These are phyloP conservation scores for Termitomyces sp. DNA, from an alignment of 768 basidiomycete genomes.

Conservation along the genomic window DNA sequence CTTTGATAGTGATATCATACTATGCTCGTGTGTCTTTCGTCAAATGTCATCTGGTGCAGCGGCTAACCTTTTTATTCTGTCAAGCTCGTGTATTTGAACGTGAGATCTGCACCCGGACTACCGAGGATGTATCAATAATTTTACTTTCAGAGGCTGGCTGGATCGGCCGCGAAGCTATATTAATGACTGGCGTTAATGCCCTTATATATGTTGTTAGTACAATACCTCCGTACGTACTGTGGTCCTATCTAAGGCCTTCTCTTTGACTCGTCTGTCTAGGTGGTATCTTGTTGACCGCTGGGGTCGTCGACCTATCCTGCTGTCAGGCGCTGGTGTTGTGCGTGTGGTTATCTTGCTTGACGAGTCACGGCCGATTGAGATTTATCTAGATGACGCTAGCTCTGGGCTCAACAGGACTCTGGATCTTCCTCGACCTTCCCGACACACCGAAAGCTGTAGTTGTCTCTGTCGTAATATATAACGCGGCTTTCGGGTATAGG, in stretches of 20 bases:
- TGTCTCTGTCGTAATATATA: conserved; percentile 82
- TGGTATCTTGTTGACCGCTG: conserved; percentile 94
- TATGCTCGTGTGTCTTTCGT: conserved; percentile 69
- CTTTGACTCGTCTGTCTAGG: conserved; percentile 29
- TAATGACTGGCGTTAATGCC: conserved; percentile 95
- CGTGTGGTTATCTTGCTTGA: conserved; percentile 16
- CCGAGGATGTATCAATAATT: conserved; percentile 4
- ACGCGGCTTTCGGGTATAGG: conserved; percentile 91
- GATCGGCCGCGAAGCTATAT: conserved; percentile 87
- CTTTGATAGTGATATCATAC: conserved; percentile 75
- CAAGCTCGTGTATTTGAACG: conserved; percentile 89
- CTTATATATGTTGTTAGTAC: conserved; percentile 77
- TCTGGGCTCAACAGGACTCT: conserved; percentile 79
- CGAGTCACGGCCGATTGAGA: not conserved
- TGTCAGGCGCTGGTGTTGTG: conserved; percentile 80
- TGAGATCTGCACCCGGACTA: conserved; percentile 23
- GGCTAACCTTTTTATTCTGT: not conserved
- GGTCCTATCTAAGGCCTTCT: not conserved
- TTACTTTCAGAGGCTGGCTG: conserved; percentile 77
- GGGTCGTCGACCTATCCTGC: conserved; percentile 82
- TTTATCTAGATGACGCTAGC: conserved; percentile 68
- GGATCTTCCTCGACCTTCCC: conserved; percentile 86
- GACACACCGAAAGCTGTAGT: conserved; percentile 89
- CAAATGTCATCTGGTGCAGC: conserved; percentile 1
- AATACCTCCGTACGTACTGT: conserved; percentile 68